Percentiles rank a stretch among this genome's conserved stretches.
phyloP scores from a whole-genome alignment of 202 grass and related monocot genomes.

The Setaria viridis region DNA sequence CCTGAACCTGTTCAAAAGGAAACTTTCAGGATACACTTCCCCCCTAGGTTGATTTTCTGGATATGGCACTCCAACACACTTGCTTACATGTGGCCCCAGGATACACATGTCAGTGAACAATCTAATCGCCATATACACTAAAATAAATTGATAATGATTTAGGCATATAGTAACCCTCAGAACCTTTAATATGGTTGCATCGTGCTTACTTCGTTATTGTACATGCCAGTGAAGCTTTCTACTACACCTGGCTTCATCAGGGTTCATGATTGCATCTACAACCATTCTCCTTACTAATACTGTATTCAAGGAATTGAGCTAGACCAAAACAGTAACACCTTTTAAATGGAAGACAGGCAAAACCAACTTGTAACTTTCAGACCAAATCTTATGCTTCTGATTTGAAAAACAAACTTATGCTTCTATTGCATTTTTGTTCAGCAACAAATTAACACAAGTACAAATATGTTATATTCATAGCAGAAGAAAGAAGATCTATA shows the following conservation, averaged over 20 bases:
- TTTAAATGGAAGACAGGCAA: slow-evolving; percentile 17
- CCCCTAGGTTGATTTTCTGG: background rate
- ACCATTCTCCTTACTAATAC: background rate
- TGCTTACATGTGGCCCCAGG: background rate
- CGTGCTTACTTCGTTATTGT: background rate
- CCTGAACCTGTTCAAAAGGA: slow-evolving; percentile 61
- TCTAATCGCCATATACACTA: slow-evolving; percentile 3
- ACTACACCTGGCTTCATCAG: slow-evolving; percentile 10
- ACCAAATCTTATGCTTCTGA: background rate
- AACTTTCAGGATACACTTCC: background rate
- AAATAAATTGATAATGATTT: slow-evolving; percentile 24
- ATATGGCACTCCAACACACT: background rate
- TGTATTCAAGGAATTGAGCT: slow-evolving; percentile 15
- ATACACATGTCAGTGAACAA: background rate
- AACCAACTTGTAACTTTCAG: slow-evolving; percentile 11
- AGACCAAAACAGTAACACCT: background rate
- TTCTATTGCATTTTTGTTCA: too few relatives aligned
- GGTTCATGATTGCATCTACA: slow-evolving; percentile 18
- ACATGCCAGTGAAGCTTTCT: slow-evolving; percentile 19
- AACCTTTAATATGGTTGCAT: slow-evolving; percentile 33
- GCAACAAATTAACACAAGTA: too few relatives aligned
- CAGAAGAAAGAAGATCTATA: too few relatives aligned
- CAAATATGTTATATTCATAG: too few relatives aligned
- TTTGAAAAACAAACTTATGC: too few relatives aligned
- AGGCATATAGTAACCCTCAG: slow-evolving; percentile 17